Evolutionary conservation across 768 basidiomycete genomes (phyloP), one percentile per base, ranked within the genome.

Genomic region (Serendipita indica): DNA sequence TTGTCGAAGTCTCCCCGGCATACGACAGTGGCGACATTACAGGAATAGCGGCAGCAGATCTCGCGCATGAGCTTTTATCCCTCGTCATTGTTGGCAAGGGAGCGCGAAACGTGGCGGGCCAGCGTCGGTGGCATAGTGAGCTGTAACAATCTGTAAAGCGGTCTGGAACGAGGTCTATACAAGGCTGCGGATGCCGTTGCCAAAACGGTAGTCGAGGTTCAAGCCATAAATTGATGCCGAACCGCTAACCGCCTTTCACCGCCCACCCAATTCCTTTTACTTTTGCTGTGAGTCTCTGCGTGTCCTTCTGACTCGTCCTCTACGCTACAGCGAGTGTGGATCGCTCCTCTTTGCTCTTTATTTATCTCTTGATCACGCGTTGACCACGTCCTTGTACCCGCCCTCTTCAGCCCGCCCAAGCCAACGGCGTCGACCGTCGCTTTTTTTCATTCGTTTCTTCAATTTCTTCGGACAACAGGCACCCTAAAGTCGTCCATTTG

Each of bases 11-110:
- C 30, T 71, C 83, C 1, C 84, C 85, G 7, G 79, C 82, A 14
- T 85, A 86, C 67, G 84, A 84, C 68, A 74, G 80, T 61, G 83
- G 83, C 49, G 83, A 86, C 39, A 78, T 82, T 46, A 86, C 84
- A 22, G 78, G 75, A 1, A 81, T 81, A 46, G 79, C 79, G 25
- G 83, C 84, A 0, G 84, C 84, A 2, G 80, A 83, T 64, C 68
- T 86, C 39, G 77, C 84, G 3, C 78, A 82, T 59, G 83, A 85
- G 67, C 82, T 84, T 64, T 66, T 85, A 45, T 81, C 80, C 46
- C 22, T 54, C 22, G 22, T 54, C 22, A 54, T 54, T 12, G n/a
- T n/a, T 43, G 41, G 41, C 41, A 7, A 43, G 41, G n/a, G 5
- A 7, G n/a, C 18, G n/a, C n/a, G n/a, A n/a, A n/a, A n/a, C n/a